Evolutionary conservation across 345 rosid genomes (phyloP).

Genomic region (Jatropha curcas): DNA sequence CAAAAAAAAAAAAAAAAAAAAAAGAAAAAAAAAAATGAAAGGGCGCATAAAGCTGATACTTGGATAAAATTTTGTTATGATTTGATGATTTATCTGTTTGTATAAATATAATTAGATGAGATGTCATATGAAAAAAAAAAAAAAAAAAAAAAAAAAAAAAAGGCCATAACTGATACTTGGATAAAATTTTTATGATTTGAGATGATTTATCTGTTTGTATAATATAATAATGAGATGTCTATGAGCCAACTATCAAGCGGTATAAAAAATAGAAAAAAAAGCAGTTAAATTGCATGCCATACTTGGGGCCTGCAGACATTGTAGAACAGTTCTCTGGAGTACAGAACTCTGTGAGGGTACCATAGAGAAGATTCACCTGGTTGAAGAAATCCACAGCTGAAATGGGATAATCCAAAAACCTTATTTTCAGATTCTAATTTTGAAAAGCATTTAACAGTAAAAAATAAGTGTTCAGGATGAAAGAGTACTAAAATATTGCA

Average conservation of each 20-base stretch:
- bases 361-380: conserved; percentile 98
- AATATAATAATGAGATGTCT: not conserved
- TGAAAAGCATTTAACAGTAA: conserved; percentile 1
- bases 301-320: conserved; percentile 99
- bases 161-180: not conserved
- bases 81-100: too few species aligned
- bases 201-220: not conserved
- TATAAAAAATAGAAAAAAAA: not conserved
- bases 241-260: conserved; percentile 5
- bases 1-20: too few species aligned
- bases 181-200: not conserved
- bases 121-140: too few species aligned
- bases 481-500: too few species aligned
- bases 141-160: not conserved
- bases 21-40: too few species aligned
- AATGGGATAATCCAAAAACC: conserved; percentile 30
- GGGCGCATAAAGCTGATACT: too few species aligned
- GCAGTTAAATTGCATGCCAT: conserved; percentile 28
- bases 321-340: conserved; percentile 95
- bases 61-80: too few species aligned
- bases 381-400: conserved; percentile 99
- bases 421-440: conserved; percentile 21
- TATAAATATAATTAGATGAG: too few species aligned
- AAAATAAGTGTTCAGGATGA: not conserved
- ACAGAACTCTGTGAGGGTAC: conserved; percentile 98